Percentiles rank a stretch among this genome's conserved stretches.
These are phyloP conservation scores for Malassezia caprae DNA, from an alignment of 1,284 basidiomycete genomes.

Conservation along the genomic window DNA sequence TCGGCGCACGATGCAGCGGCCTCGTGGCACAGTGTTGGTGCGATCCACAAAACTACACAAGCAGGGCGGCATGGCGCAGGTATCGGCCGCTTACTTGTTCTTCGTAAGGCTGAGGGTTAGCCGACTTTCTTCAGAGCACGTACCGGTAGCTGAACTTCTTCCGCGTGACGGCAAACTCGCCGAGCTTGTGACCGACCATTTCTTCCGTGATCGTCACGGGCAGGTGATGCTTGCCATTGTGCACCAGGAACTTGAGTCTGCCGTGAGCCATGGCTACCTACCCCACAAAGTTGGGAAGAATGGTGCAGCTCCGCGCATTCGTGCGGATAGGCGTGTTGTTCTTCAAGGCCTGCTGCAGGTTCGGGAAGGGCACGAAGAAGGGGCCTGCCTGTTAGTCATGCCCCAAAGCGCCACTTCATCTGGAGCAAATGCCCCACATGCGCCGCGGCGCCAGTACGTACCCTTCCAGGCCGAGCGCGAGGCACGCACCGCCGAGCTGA, in stretches of 20 bases:
- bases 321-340: conserved; percentile 81
- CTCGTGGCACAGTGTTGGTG: not conserved
- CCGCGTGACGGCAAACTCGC: conserved; percentile 83
- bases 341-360: conserved; percentile 69
- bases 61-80: not conserved
- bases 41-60: not conserved
- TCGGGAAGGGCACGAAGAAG: conserved; percentile 87
- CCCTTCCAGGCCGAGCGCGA: conserved; percentile 24
- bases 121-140: conserved; percentile 20
- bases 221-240: conserved; percentile 83
- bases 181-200: conserved; percentile 96
- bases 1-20: not conserved
- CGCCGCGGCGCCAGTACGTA: conserved; percentile 3
- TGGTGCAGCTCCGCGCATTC: conserved; percentile 77
- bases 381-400: conserved; percentile 55
- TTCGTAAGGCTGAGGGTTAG: conserved; percentile 16
- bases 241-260: conserved; percentile 70
- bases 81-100: conserved; percentile 18
- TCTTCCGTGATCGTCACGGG: conserved; percentile 83
- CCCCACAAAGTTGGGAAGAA: conserved; percentile 59
- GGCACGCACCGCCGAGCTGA: conserved; percentile 3
- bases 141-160: conserved; percentile 52
- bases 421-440: conserved; percentile 1
- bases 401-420: not conserved
- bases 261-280: conserved; percentile 18